Conservation (phyloP, 257 asterid species). For the Lavandula angustifolia region DNA sequence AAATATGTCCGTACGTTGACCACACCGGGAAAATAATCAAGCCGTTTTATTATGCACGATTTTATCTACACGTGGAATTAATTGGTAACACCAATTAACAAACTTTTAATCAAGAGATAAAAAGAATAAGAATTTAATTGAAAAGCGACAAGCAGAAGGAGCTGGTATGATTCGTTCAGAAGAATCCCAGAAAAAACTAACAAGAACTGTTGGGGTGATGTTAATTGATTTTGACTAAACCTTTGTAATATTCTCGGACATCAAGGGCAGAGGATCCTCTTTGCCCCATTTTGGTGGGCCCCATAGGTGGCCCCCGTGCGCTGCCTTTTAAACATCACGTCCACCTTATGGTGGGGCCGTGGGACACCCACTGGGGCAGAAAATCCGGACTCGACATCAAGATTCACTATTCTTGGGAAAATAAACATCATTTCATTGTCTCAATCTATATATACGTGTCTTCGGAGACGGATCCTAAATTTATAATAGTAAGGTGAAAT, state of each 20-base stretch:
- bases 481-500: no score
- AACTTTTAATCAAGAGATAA: neutral
- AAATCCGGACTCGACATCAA: no score
- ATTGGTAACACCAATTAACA: conserved; percentile 8
- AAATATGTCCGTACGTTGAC: conserved; percentile 23
- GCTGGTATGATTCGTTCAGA: conserved; percentile 19
- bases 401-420: conserved; percentile 21
- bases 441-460: no score
- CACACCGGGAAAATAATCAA: conserved; percentile 28
- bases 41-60: neutral
- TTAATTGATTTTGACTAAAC: conserved; percentile 45
- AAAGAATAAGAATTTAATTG: conserved; percentile 31
- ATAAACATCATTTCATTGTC: neutral
- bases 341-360: no score
- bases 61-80: neutral
- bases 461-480: no score
- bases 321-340: no score
- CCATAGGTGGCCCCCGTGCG: no score
- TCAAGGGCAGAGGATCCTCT: no score
- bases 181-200: conserved; percentile 19
- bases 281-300: no score
- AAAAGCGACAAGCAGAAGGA: conserved; percentile 42
- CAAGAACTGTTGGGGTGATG: conserved; percentile 29
- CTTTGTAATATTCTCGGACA: conserved; percentile 39
- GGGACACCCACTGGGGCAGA: no score